Conservation (phyloP, 1,284 basidiomycete species). For the Clitocybe nebularis region DNA sequence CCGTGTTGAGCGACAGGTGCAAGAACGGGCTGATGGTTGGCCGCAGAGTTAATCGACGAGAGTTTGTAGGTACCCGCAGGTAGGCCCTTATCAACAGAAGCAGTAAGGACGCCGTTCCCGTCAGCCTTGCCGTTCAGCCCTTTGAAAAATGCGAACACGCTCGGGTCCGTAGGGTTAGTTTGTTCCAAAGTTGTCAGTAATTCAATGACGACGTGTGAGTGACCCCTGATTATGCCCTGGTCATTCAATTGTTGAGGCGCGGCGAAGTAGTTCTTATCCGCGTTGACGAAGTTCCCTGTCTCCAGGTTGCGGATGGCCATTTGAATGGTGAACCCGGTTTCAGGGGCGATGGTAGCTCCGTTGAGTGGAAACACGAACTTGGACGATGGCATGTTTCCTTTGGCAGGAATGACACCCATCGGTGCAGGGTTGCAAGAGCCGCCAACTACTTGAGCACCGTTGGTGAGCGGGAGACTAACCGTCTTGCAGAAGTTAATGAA, state of each 20-base stretch:
- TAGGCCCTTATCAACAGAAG: slow-evolving; percentile 51
- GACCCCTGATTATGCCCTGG: slow-evolving; percentile 50
- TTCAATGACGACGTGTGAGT: slow-evolving; percentile 65
- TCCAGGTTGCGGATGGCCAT: slow-evolving; percentile 52
- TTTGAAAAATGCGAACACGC: slow-evolving; percentile 64
- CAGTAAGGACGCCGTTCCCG: slow-evolving; percentile 43
- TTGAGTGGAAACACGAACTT: slow-evolving; percentile 56
- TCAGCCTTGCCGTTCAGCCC: slow-evolving; percentile 46
- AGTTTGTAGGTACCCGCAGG: slow-evolving; percentile 57
- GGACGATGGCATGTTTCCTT: slow-evolving; percentile 50
- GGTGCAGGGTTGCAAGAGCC: slow-evolving; percentile 64
- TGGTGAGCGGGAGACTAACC: slow-evolving; percentile 48
- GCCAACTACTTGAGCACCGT: slow-evolving; percentile 50
- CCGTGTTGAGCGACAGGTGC: slow-evolving; percentile 59
- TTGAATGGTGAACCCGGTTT: slow-evolving; percentile 52
- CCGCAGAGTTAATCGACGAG: slow-evolving; percentile 49
- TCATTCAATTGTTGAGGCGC: slow-evolving; percentile 60
- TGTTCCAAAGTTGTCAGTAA: slow-evolving; percentile 42
- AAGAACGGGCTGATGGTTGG: slow-evolving; percentile 62
- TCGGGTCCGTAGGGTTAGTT: slow-evolving; percentile 50
- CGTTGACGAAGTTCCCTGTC: slow-evolving; percentile 59
- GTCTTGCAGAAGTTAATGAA: slow-evolving; percentile 66
- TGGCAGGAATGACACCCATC: slow-evolving; percentile 52
- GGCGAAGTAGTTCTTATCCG: slow-evolving; percentile 54
- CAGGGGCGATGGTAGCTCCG: slow-evolving; percentile 43